phyloP scores from a whole-genome alignment of 176 grass and related monocot species.

The Oryza nivara region DNA sequence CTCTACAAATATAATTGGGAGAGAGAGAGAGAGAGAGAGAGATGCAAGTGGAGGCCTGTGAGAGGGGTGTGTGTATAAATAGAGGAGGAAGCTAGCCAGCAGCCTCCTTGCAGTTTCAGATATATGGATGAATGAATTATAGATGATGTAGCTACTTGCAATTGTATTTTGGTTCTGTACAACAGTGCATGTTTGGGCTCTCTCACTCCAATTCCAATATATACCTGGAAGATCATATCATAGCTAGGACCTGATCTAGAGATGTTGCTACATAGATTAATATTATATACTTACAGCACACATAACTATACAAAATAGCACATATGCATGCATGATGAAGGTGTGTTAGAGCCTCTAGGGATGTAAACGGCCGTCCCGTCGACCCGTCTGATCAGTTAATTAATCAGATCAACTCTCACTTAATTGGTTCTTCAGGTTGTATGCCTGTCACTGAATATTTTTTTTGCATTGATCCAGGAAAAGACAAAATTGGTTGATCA shows the following conservation, averaged over 20 bases:
- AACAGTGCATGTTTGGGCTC: neutral
- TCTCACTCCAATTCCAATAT: neutral
- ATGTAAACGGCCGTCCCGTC: no score
- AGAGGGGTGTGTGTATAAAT: constrained; percentile 36
- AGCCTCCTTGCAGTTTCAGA: no score
- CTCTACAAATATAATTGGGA: neutral
- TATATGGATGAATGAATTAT: neutral
- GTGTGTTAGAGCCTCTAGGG: neutral
- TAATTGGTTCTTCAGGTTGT: no score
- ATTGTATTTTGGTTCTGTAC: neutral
- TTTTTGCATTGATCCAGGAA: no score
- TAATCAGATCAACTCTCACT: no score
- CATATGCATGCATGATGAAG: neutral
- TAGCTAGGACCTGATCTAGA: neutral
- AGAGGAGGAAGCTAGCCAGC: constrained; percentile 7
- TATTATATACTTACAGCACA: neutral
- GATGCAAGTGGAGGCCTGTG: neutral
- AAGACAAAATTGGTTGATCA: no score
- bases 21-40: neutral
- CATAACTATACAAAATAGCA: neutral
- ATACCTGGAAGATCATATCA: neutral
- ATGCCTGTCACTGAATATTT: no score
- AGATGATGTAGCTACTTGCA: neutral
- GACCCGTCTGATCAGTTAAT: no score
- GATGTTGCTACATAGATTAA: neutral